phyloP scores from a whole-genome alignment of 257 asterid genomes.

The Verbena officinalis region DNA sequence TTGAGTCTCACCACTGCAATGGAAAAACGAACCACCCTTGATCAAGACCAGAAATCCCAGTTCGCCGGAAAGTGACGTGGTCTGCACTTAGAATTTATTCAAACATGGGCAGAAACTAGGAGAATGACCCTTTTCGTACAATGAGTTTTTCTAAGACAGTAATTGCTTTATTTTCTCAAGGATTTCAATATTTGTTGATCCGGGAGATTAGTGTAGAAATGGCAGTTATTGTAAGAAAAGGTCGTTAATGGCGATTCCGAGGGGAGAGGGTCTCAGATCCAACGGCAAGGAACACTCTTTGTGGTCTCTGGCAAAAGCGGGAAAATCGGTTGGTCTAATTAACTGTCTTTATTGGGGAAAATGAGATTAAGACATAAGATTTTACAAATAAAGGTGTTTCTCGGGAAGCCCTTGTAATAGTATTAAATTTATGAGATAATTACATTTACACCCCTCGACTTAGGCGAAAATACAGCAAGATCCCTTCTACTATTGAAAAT shows the following conservation, averaged over 20 bases:
- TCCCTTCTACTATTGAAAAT: too few species aligned
- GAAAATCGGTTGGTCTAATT: slow-evolving; percentile 31
- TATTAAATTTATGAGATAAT: background rate
- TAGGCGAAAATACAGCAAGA: too few species aligned
- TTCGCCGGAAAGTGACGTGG: slow-evolving; percentile 19
- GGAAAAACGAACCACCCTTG: slow-evolving; percentile 3
- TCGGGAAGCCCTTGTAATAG: background rate
- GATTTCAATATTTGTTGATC: slow-evolving; percentile 16
- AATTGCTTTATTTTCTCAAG: slow-evolving; percentile 6
- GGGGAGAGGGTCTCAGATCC: slow-evolving; percentile 42
- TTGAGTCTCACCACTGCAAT: slow-evolving; percentile 21
- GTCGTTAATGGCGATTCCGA: slow-evolving; percentile 40
- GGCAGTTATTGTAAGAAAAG: slow-evolving; percentile 34
- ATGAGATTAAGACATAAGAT: background rate
- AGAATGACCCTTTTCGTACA: slow-evolving; percentile 1
- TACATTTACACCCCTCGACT: too few species aligned
- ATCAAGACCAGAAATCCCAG: slow-evolving; percentile 23
- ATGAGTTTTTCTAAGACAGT: background rate
- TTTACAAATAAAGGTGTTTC: background rate
- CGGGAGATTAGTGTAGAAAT: slow-evolving; percentile 11
- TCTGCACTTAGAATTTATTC: slow-evolving; percentile 17
- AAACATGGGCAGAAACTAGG: background rate
- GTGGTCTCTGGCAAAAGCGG: too few species aligned
- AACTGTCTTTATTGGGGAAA: slow-evolving; percentile 1
- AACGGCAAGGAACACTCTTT: too few species aligned